Evolutionary conservation across 352 stramenopile species (phyloP).

Genomic region (Phytophthora syringae): DNA sequence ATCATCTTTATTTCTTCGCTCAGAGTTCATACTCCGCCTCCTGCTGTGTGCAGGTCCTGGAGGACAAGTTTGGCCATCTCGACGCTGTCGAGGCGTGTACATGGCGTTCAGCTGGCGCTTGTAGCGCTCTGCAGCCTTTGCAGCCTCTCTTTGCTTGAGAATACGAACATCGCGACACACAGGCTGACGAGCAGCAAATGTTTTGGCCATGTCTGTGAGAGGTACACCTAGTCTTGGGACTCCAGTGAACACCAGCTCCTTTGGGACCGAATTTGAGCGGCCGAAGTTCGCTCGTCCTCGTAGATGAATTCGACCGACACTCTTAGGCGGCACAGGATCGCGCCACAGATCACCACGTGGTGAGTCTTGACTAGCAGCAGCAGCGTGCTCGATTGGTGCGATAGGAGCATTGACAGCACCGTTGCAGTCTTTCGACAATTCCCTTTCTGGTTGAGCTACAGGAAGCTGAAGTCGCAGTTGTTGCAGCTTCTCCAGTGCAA

Average conservation of each 20-base stretch:
- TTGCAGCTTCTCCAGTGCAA: constrained; percentile 53
- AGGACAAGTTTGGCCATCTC: neutral
- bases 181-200: constrained; percentile 40
- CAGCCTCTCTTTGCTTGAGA: constrained; percentile 45
- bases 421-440: neutral
- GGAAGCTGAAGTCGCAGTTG: constrained; percentile 39
- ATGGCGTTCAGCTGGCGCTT: constrained; percentile 34
- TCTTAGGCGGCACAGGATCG: constrained; percentile 38
- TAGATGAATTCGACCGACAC: neutral
- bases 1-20: neutral
- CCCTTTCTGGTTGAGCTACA: neutral
- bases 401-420: neutral
- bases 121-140: constrained; percentile 58
- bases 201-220: constrained; percentile 51
- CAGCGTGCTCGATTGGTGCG: neutral
- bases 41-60: neutral
- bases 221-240: constrained; percentile 54
- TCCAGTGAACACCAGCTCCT: constrained; percentile 31
- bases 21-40: neutral
- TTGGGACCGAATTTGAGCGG: constrained; percentile 27
- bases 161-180: constrained; percentile 61
- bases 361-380: neutral
- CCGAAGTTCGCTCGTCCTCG: neutral
- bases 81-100: constrained; percentile 9
- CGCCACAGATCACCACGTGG: constrained; percentile 41